phyloP scores from a whole-genome alignment of 345 rosid genomes.

The Eucalyptus curtisii region DNA sequence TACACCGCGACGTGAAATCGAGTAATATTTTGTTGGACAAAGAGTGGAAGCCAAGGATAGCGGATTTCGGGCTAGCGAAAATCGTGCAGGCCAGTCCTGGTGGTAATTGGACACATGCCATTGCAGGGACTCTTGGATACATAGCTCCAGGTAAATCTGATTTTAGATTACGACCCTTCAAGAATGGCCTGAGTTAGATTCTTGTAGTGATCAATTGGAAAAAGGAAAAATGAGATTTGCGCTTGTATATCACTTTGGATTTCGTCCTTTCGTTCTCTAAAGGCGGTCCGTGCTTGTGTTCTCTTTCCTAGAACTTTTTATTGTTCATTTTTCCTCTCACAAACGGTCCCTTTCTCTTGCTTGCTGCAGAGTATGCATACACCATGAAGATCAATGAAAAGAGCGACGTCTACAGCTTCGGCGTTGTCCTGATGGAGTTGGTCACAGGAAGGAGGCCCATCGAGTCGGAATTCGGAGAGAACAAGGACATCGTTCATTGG shows the following conservation, averaged over 20 bases:
- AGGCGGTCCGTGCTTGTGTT: not conserved
- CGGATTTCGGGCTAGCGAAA: conserved; percentile 88
- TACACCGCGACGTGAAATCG: conserved; percentile 82
- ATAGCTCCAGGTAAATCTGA: conserved; percentile 73
- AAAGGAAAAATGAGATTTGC: not conserved
- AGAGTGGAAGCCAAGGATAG: conserved; percentile 74
- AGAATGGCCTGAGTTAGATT: not conserved
- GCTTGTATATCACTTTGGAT: not conserved
- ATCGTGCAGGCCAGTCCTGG: conserved; percentile 38
- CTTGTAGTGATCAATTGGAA: not conserved
- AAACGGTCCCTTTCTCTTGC: not conserved
- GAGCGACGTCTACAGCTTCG: conserved; percentile 87
- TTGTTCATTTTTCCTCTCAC: not conserved
- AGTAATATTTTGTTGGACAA: conserved; percentile 79
- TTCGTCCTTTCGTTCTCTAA: not conserved
- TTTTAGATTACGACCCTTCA: not conserved
- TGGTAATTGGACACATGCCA: conserved; percentile 35
- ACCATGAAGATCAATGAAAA: conserved; percentile 44
- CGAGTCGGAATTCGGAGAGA: conserved; percentile 58
- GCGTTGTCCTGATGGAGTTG: conserved; percentile 78
- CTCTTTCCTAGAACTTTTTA: not conserved
- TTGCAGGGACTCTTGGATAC: conserved; percentile 82
- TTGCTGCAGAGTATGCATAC: conserved; percentile 57
- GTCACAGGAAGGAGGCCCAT: conserved; percentile 65
- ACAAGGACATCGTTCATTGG: conserved; percentile 61